Conservation (phyloP, 345 rosid genomes). For the Raphanus sativus region DNA sequence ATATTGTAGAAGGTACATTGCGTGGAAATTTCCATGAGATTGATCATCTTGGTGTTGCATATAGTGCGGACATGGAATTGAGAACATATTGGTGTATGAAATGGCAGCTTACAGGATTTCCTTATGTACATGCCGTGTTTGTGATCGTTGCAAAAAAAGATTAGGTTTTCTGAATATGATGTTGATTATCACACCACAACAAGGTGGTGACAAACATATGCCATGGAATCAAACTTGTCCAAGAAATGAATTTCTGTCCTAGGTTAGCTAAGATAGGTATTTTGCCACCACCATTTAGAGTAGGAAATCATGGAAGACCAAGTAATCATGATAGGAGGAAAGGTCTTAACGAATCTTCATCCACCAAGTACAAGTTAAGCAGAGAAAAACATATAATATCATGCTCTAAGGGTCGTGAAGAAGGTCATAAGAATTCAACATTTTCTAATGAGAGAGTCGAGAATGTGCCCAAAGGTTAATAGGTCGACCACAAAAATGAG, state of each 20-base stretch:
- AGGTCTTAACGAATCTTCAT: neutral
- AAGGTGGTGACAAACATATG: neutral
- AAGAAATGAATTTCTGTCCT: neutral
- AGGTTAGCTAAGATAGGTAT: neutral
- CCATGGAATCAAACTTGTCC: neutral
- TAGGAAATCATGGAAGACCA: neutral
- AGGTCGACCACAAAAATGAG: neutral
- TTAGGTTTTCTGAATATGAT: neutral
- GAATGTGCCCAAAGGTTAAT: neutral
- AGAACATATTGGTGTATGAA: neutral
- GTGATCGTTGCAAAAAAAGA: neutral
- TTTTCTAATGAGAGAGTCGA: neutral
- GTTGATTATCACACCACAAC: neutral
- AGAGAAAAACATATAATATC: neutral
- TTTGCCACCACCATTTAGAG: neutral
- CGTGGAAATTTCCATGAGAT: neutral
- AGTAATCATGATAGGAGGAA: neutral
- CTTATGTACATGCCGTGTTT: neutral
- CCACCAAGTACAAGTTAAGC: neutral
- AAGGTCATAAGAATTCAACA: neutral
- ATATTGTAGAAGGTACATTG: neutral
- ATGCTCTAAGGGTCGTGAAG: neutral
- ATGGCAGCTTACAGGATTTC: neutral
- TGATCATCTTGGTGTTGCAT: neutral
- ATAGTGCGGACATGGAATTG: neutral